A percentile compares a stretch with the other conserved stretches of the same genome.
Evolutionary conservation across 495 filamentous ascomycete genomes (phyloP).

Genomic region (Cenococcum geophilum): DNA sequence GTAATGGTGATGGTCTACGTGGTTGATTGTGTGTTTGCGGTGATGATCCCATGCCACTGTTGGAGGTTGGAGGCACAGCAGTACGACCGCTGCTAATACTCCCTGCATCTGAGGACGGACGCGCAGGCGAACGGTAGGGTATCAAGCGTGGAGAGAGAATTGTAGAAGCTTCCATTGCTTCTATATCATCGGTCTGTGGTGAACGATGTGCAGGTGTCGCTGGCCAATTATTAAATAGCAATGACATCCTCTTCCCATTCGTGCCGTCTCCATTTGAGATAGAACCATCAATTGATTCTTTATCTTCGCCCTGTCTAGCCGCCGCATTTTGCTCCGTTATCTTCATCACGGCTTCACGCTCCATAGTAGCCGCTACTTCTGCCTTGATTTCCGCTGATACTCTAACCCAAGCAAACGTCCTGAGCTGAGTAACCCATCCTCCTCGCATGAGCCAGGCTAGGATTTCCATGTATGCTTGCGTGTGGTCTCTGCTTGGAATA

Average conservation of each 20-base stretch:
- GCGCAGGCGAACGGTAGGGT: slow-evolving; percentile 12
- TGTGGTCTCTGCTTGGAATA: slow-evolving; percentile 84
- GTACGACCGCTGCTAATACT: slow-evolving; percentile 29
- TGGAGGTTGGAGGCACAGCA: slow-evolving; percentile 15
- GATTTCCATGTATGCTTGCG: slow-evolving; percentile 78
- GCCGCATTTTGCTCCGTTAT: slow-evolving; percentile 9
- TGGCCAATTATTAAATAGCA: slow-evolving; percentile 4
- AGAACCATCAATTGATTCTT: slow-evolving; percentile 16
- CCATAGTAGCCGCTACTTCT: slow-evolving; percentile 52
- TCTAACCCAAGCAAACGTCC: slow-evolving; percentile 77
- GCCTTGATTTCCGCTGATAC: slow-evolving; percentile 57
- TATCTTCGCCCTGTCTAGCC: slow-evolving; percentile 11
- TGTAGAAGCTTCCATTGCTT: slow-evolving; percentile 6
- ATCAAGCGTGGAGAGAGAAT: slow-evolving; percentile 12
- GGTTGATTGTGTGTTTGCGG: slow-evolving; percentile 8
- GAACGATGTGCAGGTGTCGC: slow-evolving; percentile 14
- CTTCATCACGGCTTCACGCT: slow-evolving; percentile 41
- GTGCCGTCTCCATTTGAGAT: slow-evolving; percentile 4
- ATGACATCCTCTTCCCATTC: not conserved
- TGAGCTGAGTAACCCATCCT: slow-evolving; percentile 86
- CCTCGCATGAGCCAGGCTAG: slow-evolving; percentile 86
- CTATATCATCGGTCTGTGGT: slow-evolving; percentile 5
- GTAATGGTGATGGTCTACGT: slow-evolving; percentile 22
- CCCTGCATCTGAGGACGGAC: slow-evolving; percentile 25
- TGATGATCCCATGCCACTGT: slow-evolving; percentile 1